Conservation (phyloP, 768 basidiomycete species). For the Tubosaeta sp. region DNA sequence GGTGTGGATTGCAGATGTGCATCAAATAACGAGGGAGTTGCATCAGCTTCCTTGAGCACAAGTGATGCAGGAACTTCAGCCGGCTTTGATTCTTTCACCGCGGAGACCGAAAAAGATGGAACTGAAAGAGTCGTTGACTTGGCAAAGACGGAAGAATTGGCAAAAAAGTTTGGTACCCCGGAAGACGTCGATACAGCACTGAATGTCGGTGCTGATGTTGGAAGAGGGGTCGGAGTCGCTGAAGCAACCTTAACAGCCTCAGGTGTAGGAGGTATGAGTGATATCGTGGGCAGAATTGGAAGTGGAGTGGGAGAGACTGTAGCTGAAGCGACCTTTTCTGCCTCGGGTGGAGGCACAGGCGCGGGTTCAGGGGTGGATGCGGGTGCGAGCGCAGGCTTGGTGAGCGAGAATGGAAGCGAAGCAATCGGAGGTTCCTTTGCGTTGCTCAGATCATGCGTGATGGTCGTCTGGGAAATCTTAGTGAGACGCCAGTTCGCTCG, state of each 20-base stretch:
- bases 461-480: slow-evolving; percentile 26
- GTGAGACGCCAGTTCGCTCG: background rate
- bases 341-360: slow-evolving; percentile 10
- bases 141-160: slow-evolving; percentile 44
- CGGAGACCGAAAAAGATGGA: slow-evolving; percentile 21
- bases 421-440: slow-evolving; percentile 66
- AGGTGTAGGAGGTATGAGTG: slow-evolving; percentile 24
- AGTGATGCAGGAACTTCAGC: background rate
- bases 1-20: slow-evolving; percentile 6
- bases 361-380: slow-evolving; percentile 1
- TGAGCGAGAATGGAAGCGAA: slow-evolving; percentile 62
- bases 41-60: slow-evolving; percentile 6
- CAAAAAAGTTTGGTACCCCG: slow-evolving; percentile 62
- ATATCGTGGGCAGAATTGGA: slow-evolving; percentile 20
- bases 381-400: slow-evolving; percentile 28
- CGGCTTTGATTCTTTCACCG: slow-evolving; percentile 9
- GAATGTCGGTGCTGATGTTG: slow-evolving; percentile 7
- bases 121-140: slow-evolving; percentile 30
- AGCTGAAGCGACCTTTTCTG: slow-evolving; percentile 11
- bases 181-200: slow-evolving; percentile 9
- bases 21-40: slow-evolving; percentile 10
- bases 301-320: slow-evolving; percentile 10
- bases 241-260: slow-evolving; percentile 19
- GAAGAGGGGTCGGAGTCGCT: background rate
- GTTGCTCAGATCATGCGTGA: slow-evolving; percentile 37